Percentiles rank a stretch among this genome's conserved stretches.
phyloP scores from a whole-genome alignment of 2,329 filamentous ascomycete genomes.

The Alternaria viburni region DNA sequence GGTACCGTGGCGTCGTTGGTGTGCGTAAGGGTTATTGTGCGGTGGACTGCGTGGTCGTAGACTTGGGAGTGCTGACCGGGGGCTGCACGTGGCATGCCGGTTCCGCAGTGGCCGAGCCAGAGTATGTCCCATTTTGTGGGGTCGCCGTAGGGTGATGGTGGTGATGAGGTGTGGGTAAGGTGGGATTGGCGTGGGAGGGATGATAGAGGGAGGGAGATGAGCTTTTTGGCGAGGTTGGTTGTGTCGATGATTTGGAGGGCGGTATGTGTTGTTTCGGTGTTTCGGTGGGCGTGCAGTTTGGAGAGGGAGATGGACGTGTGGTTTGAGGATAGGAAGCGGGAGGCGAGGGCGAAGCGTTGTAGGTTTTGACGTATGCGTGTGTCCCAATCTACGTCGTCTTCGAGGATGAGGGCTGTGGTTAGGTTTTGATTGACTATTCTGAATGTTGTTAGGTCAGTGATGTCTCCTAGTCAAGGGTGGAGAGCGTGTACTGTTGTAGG shows the following conservation, averaged over 20 bases:
- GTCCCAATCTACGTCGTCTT: conserved; percentile 45
- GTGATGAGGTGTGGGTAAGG: neutral
- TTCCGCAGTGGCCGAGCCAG: conserved; percentile 48
- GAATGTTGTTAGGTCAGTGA: conserved; percentile 2
- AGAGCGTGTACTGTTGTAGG: conserved; percentile 25
- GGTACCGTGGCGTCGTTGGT: conserved; percentile 36
- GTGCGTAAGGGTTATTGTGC: conserved; percentile 16
- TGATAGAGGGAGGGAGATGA: conserved; percentile 29
- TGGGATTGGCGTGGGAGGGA: conserved; percentile 3
- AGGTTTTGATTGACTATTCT: conserved; percentile 38
- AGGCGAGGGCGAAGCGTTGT: conserved; percentile 38
- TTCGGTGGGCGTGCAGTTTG: conserved; percentile 21
- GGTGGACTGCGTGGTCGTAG: conserved; percentile 19
- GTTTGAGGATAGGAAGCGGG: conserved; percentile 21
- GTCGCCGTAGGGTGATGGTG: conserved; percentile 42
- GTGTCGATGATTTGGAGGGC: conserved; percentile 33
- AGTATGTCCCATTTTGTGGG: conserved; percentile 49
- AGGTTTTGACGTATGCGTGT: conserved; percentile 37
- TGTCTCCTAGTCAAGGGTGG: neutral
- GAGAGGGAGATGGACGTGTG: neutral
- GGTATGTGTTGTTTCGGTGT: conserved; percentile 33
- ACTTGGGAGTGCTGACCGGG: conserved; percentile 1
- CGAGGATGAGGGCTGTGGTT: conserved; percentile 40
- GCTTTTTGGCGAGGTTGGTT: conserved; percentile 25
- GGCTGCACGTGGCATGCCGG: conserved; percentile 34